These are phyloP conservation scores for Cryptococcus sp. DNA, from an alignment of 1,284 basidiomycete genomes.

Conservation along the genomic window DNA sequence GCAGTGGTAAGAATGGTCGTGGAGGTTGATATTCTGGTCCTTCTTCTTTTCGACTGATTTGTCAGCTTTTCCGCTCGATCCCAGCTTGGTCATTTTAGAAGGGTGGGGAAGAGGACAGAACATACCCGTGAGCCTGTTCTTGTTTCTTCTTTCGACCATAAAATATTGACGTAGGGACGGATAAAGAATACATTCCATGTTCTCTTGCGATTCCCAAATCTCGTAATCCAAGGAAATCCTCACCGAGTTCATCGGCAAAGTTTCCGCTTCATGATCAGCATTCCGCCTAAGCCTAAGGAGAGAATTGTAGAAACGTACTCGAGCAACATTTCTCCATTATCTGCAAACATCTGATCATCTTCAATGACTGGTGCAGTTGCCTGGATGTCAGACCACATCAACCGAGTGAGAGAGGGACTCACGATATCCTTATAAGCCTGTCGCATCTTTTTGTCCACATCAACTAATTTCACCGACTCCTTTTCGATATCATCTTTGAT, in stretches of 20 bases:
- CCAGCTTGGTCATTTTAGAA: neutral
- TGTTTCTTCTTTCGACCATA: slow-evolving; percentile 58
- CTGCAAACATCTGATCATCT: slow-evolving; percentile 75
- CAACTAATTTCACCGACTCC: slow-evolving; percentile 68
- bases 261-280: slow-evolving; percentile 58
- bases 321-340: slow-evolving; percentile 66
- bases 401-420: too few species aligned
- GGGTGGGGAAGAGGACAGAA: slow-evolving; percentile 2
- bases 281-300: neutral
- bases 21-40: slow-evolving; percentile 77
- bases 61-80: neutral
- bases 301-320: slow-evolving; percentile 54
- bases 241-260: slow-evolving; percentile 81
- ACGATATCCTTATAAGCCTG: slow-evolving; percentile 76
- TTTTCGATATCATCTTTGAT: slow-evolving; percentile 83
- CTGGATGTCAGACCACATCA: slow-evolving; percentile 11
- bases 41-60: slow-evolving; percentile 52
- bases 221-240: slow-evolving; percentile 86
- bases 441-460: slow-evolving; percentile 79
- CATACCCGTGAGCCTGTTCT: slow-evolving; percentile 21
- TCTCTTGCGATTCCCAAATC: slow-evolving; percentile 87
- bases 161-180: slow-evolving; percentile 73
- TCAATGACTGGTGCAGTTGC: slow-evolving; percentile 45
- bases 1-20: slow-evolving; percentile 69
- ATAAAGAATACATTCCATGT: slow-evolving; percentile 71